Evolutionary conservation across 176 grass and related monocot species (phyloP), one percentile per base, ranked within the genome.

Genomic region (Zizania latifolia): DNA sequence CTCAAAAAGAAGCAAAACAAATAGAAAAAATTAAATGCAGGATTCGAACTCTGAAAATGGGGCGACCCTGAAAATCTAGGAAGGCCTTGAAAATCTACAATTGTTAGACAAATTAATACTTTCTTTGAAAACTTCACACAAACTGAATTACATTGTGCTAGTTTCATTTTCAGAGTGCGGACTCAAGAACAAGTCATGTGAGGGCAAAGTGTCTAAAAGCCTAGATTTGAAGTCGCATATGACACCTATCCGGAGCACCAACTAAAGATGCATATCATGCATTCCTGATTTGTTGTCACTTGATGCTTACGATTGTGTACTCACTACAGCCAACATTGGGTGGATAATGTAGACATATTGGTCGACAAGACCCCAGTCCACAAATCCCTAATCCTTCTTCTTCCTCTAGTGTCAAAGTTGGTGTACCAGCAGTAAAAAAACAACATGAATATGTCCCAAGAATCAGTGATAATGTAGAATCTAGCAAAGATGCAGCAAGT

Each of bases 221-320:
- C 32, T 39, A 65, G 11, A n/a, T 65, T 53, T 51, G n/a, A 50
- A 65, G 60, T 12, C 17, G 10, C 13, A 34, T 1, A 63, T 1
- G 8, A 53, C 48, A 53, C 46, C 46, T 8, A 35, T n/a, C 30
- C 27, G 31, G 39, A 16, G 39, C 59, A 62, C 59, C 19, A 51
- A 37, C 13, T 2, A 41, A 65, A 26, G 33, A 53, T 1, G 11
- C n/a, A 72, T 36, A 5, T 4, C 34, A 23, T 19, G 15, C 2
- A 44, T 17, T 15, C n/a, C n/a, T n/a, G n/a, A 53, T 53, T 8
- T 39, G 45, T 28, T 86, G 35, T 70, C 78, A 63, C 78, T 86
- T 86, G 84, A 86, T 70, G 64, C 41, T 70, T 74, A 86, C 35
- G 63, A 58, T 60, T 75, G 27, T 86, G 84, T 62, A 34, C 63